Evolutionary conservation across 108 stramenopile genomes (phyloP).

Genomic region (Seminavis robusta): DNA sequence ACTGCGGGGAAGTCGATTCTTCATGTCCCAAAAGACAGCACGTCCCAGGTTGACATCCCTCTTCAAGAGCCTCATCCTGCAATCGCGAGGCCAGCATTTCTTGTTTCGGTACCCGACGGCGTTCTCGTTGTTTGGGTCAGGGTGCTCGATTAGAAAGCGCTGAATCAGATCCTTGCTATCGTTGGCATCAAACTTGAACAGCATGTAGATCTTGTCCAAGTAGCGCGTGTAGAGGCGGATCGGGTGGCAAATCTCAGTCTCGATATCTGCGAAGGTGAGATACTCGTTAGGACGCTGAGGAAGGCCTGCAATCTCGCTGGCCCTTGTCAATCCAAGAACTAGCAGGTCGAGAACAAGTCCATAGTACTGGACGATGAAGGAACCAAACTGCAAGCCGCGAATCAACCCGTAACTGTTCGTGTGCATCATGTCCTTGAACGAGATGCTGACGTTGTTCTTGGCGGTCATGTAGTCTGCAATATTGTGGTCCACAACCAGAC

Average conservation of each 20-base stretch:
- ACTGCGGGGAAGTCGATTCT: slow-evolving; percentile 96
- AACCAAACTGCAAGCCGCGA: slow-evolving; percentile 94
- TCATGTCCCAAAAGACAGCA: slow-evolving; percentile 98
- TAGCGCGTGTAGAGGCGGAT: slow-evolving; percentile 98
- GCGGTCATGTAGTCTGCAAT: slow-evolving; percentile 99
- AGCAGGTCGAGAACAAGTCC: slow-evolving; percentile 96
- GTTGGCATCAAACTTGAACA: slow-evolving; percentile 93
- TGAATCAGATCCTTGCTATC: slow-evolving; percentile 98
- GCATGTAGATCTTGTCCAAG: slow-evolving; percentile 96
- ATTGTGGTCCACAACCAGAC: slow-evolving; percentile 99
- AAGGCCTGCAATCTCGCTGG: slow-evolving; percentile 96
- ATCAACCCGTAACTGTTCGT: slow-evolving; percentile 98
- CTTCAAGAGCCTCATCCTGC: slow-evolving; percentile 97
- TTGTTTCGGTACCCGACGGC: slow-evolving; percentile 99
- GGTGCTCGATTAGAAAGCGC: slow-evolving; percentile 97
- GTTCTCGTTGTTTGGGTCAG: slow-evolving; percentile 99
- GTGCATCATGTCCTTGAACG: slow-evolving; percentile 99
- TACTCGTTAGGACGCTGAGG: slow-evolving; percentile 97
- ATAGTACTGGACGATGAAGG: slow-evolving; percentile 98
- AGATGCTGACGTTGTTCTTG: slow-evolving; percentile 96
- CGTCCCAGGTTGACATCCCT: slow-evolving; percentile 99
- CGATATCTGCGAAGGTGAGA: slow-evolving; percentile 91
- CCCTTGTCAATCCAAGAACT: slow-evolving; percentile 92
- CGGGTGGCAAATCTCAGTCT: slow-evolving; percentile 94
- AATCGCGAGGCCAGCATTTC: slow-evolving; percentile 99